Percentiles rank a stretch among this genome's conserved stretches.
Evolutionary conservation across 2,329 filamentous ascomycete genomes (phyloP).

Genomic region (Daldinia sp.): DNA sequence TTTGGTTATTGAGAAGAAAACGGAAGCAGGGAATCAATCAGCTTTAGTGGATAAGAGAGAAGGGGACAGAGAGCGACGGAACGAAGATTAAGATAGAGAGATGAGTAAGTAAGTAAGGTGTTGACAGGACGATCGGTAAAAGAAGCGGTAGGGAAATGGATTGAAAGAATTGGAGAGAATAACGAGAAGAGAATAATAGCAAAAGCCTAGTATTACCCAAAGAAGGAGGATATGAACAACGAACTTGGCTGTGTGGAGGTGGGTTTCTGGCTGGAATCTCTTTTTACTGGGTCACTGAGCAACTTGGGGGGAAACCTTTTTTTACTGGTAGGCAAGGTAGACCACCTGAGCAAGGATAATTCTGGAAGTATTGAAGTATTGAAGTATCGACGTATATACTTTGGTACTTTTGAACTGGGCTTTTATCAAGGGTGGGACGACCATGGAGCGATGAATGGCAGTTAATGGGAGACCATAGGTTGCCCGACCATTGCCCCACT

Average conservation of each 20-base stretch:
- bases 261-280: constrained; percentile 5
- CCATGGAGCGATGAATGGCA: constrained; percentile 45
- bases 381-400: too few species aligned
- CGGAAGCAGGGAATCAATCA: constrained; percentile 41
- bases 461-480: too few species aligned
- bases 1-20: constrained; percentile 23
- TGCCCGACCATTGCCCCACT: too few species aligned
- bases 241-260: constrained; percentile 32
- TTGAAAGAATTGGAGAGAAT: constrained; percentile 22
- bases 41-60: constrained; percentile 41
- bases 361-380: too few species aligned
- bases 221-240: constrained; percentile 18
- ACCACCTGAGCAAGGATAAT: too few species aligned
- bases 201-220: not conserved
- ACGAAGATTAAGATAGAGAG: constrained; percentile 44
- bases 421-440: constrained; percentile 41
- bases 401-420: constrained; percentile 24
- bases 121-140: constrained; percentile 37
- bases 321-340: too few species aligned
- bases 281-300: constrained; percentile 33
- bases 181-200: constrained; percentile 28
- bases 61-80: constrained; percentile 47
- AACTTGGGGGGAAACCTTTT: too few species aligned
- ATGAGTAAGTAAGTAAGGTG: constrained; percentile 4
- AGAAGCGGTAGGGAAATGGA: constrained; percentile 41